Conservation (phyloP, 805 yeast species). For the Brettanomyces nanus region DNA sequence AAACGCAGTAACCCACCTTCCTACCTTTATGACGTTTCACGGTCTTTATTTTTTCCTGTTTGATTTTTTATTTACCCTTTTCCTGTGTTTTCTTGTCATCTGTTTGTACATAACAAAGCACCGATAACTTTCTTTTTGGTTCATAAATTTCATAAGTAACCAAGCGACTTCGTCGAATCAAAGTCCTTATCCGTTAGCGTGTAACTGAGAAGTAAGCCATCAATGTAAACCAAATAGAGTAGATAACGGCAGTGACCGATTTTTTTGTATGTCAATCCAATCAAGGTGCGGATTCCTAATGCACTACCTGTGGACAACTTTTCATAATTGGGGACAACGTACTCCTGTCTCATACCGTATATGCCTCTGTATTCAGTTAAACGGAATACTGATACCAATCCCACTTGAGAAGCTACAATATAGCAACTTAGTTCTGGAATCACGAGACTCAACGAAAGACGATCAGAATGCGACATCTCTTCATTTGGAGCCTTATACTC, state of each 20-base stretch:
- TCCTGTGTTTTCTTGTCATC: no score
- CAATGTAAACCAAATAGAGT: slow-evolving; percentile 19
- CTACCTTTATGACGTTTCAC: no score
- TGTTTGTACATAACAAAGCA: neutral
- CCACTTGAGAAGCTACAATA: slow-evolving; percentile 35
- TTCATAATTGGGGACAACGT: slow-evolving; percentile 26
- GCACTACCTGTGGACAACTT: neutral
- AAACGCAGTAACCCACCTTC: no score
- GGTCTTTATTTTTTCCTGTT: no score
- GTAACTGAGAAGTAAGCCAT: slow-evolving; percentile 20
- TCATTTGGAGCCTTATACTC: slow-evolving; percentile 27
- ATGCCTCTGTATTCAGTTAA: slow-evolving; percentile 34
- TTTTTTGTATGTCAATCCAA: slow-evolving; percentile 9
- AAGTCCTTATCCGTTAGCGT: slow-evolving; percentile 7
- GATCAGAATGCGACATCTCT: slow-evolving; percentile 22
- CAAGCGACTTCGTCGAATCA: neutral
- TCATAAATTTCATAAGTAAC: no score
- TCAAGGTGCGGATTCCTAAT: neutral
- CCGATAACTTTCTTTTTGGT: neutral
- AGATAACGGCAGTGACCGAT: slow-evolving; percentile 7
- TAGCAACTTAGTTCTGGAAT: slow-evolving; percentile 35
- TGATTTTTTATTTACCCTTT: no score
- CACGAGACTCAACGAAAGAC: slow-evolving; percentile 23
- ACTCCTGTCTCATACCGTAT: slow-evolving; percentile 35
- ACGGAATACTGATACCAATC: slow-evolving; percentile 34